phyloP scores from a whole-genome alignment of 169 alveolate species.

The Plasmodium adleri region DNA sequence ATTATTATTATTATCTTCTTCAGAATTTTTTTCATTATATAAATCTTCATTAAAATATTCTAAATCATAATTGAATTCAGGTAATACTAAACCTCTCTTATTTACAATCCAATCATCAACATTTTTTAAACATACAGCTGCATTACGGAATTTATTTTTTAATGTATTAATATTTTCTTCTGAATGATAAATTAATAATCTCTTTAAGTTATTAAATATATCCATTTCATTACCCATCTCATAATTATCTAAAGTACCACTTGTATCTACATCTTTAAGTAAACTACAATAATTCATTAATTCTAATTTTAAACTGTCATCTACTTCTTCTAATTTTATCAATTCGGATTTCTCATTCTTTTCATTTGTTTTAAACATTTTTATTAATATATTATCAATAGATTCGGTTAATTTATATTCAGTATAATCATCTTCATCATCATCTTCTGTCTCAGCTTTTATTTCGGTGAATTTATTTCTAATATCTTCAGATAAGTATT shows the following conservation, averaged over 20 bases:
- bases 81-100: constrained; percentile 1
- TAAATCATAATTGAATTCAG: neutral
- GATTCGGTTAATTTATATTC: neutral
- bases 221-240: constrained; percentile 1
- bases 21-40: neutral
- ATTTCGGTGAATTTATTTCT: neutral
- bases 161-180: neutral
- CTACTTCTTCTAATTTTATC: constrained; percentile 4
- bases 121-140: constrained; percentile 15
- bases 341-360: neutral
- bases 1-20: neutral
- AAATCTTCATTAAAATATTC: neutral
- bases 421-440: neutral
- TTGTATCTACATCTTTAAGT: neutral
- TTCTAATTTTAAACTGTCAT: neutral
- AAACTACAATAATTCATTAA: neutral
- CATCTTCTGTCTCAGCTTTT: constrained; percentile 4
- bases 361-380: neutral
- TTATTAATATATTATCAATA: neutral
- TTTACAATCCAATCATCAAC: constrained; percentile 3
- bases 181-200: neutral
- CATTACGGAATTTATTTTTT: neutral
- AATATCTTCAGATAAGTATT: neutral
- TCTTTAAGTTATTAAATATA: constrained; percentile 4
- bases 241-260: neutral